Percentiles rank a stretch among this genome's conserved stretches.
Conservation (phyloP, 768 basidiomycete genomes). For the Mycena polygramma region DNA sequence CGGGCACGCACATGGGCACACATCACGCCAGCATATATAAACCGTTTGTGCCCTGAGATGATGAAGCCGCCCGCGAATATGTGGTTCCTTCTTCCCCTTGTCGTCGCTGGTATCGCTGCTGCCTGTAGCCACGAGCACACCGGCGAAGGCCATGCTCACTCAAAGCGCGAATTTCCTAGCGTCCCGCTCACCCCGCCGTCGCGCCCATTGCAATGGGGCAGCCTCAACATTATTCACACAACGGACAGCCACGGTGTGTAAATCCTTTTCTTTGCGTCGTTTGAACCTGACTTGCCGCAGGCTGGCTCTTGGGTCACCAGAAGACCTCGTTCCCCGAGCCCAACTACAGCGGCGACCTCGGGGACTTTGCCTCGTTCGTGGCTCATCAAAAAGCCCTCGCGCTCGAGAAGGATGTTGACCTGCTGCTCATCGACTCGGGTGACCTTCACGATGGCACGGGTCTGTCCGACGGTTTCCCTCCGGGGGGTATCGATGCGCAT, state of each 20-base stretch:
- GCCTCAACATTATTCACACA: constrained; percentile 79
- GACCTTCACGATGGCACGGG: constrained; percentile 86
- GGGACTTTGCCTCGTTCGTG: constrained; percentile 90
- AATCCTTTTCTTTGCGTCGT: too few species aligned
- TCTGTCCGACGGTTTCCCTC: constrained; percentile 79
- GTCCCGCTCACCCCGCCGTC: constrained; percentile 61
- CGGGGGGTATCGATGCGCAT: constrained; percentile 80
- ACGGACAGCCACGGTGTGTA: constrained; percentile 82
- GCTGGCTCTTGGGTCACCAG: constrained; percentile 89
- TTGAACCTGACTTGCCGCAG: too few species aligned
- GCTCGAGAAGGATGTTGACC: constrained; percentile 78
- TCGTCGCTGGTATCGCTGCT: constrained; percentile 57
- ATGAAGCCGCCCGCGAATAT: too few species aligned
- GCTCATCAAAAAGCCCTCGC: constrained; percentile 85
- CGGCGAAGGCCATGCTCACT: constrained; percentile 43
- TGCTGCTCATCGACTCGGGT: constrained; percentile 87
- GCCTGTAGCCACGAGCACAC: constrained; percentile 36
- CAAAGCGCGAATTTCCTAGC: constrained; percentile 54
- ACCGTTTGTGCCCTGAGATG: too few species aligned
- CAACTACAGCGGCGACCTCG: constrained; percentile 79
- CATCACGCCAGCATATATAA: too few species aligned
- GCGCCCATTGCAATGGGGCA: constrained; percentile 74
- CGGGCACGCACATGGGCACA: too few species aligned
- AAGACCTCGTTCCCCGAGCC: constrained; percentile 80
- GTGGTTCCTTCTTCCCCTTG: constrained; percentile 39